Evolutionary conservation across 371 early-diverging fungal genomes (phyloP).

Genomic region (Parasitella parasitica): DNA sequence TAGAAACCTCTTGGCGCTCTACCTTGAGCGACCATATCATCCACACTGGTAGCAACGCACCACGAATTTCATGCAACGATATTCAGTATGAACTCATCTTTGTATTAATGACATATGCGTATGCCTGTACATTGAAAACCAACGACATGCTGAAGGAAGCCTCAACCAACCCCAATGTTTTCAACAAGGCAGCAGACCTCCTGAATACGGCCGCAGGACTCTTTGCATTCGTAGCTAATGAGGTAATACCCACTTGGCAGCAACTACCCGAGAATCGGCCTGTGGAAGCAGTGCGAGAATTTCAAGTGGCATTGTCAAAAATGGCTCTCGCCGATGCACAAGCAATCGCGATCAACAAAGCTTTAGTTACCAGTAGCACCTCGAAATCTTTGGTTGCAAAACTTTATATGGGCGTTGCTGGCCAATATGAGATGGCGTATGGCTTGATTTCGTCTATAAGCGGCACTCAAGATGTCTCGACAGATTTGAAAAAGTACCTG

Average conservation of each 20-base stretch:
- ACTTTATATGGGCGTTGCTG: constrained; percentile 60
- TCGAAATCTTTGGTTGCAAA: constrained; percentile 63
- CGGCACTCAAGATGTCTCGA: constrained; percentile 54
- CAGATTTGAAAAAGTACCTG: constrained; percentile 58
- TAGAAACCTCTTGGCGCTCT: constrained; percentile 68
- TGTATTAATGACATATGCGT: constrained; percentile 60
- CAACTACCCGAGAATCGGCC: constrained; percentile 34
- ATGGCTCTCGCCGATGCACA: constrained; percentile 55
- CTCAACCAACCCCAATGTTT: neutral
- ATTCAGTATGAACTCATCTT: constrained; percentile 65
- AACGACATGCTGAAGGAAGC: constrained; percentile 26
- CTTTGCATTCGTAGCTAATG: constrained; percentile 55
- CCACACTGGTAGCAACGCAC: constrained; percentile 59
- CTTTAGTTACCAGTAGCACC: constrained; percentile 33
- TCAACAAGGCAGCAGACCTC: constrained; percentile 54
- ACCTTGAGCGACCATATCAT: constrained; percentile 54
- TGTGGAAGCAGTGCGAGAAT: constrained; percentile 46
- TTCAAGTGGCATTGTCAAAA: constrained; percentile 51
- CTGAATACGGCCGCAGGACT: constrained; percentile 60
- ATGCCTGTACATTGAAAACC: constrained; percentile 45
- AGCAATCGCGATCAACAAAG: constrained; percentile 52
- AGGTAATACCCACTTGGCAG: constrained; percentile 55
- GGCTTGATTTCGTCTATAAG: constrained; percentile 60
- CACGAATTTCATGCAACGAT: constrained; percentile 51
- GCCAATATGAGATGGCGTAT: constrained; percentile 63